Evolutionary conservation across 78 protist species (phyloP).

Genomic region (Thecamonas trahens): DNA sequence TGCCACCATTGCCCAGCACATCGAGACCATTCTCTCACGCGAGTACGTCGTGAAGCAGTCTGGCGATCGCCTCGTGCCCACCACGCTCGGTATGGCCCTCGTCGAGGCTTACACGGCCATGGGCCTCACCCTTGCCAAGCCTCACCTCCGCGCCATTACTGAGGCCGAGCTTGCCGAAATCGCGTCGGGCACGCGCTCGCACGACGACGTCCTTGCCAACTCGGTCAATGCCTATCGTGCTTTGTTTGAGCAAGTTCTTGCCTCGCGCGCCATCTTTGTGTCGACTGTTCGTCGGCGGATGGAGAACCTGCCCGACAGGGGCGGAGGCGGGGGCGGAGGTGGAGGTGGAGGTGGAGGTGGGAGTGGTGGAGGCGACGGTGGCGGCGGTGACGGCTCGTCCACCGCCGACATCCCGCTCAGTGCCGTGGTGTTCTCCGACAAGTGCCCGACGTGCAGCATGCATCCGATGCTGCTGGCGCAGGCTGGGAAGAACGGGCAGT

Average conservation of each 20-base stretch:
- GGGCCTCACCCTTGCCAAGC: background rate
- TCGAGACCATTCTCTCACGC: conserved; percentile 75
- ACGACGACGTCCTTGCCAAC: background rate
- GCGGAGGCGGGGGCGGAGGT: background rate
- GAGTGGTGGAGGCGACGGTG: background rate
- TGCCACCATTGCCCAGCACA: conserved; percentile 98
- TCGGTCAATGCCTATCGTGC: background rate
- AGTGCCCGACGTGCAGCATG: too few species aligned
- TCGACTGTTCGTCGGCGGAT: background rate
- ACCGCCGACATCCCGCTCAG: background rate
- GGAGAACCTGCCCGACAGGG: background rate
- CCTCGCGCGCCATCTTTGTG: background rate
- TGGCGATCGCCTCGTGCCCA: conserved; percentile 51
- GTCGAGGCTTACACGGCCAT: conserved; percentile 36
- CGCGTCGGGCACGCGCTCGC: conserved; percentile 3
- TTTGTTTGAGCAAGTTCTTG: background rate
- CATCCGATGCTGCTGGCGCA: too few species aligned
- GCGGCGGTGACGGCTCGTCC: background rate
- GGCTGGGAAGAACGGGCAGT: too few species aligned
- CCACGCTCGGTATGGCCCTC: conserved; percentile 82
- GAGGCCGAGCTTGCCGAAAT: conserved; percentile 36
- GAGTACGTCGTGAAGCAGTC: conserved; percentile 51
- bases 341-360: background rate
- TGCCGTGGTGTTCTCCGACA: too few species aligned
- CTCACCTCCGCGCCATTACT: conserved; percentile 6